Base-by-base conservation (phyloP, 306 rosid genomes). In the Delonix regia region DNA sequence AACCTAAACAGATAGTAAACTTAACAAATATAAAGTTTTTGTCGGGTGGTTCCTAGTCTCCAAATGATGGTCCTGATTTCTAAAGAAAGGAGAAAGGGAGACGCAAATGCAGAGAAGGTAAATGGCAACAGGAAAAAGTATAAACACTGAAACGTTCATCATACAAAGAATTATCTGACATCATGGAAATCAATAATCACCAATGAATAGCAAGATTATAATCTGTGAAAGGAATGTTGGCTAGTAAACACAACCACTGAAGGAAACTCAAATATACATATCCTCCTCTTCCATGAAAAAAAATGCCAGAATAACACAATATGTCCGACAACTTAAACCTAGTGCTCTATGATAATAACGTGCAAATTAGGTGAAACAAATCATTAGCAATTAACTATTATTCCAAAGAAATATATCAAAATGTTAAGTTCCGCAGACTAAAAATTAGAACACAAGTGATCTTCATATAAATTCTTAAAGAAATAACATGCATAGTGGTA, bases 141-240 rank as follows among this genome's bases (percentile, higher is more conserved):
- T 0, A 66, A 73, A 65, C 42, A 22, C 42, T 12, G 30, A 28
- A 73, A 57, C 22, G 75, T 28, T 82, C 12, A 7, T 44, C 13
- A 11, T 36, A 57, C 47, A 78, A 68, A n/a, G 4, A 74, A 62
- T 61, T 61, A 24, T 25, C 59, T 28, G 25, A 33, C 24, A 44
- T 70, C 71, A 62, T 69, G 33, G 28, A 44, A 36, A 76, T 80
- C 45, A 49, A 33, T 36, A 41, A 79, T 60, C 65, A 30, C 61
- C 9, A 4, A 42, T 68, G 44, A 52, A 74, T 57, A 34, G 34
- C 47, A 62, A 28, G 53, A 45, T 36, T 44, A 14, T 16, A 33
- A 69, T 42, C 44, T n/a, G 59, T 14, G 41, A 77, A 2, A 67
- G 14, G 34, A 79, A 36, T 45, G 53, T 27, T 14, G 25, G 69